Evolutionary conservation across 1,284 basidiomycete genomes (phyloP).

Genomic region (Moesziomyces antarcticus): DNA sequence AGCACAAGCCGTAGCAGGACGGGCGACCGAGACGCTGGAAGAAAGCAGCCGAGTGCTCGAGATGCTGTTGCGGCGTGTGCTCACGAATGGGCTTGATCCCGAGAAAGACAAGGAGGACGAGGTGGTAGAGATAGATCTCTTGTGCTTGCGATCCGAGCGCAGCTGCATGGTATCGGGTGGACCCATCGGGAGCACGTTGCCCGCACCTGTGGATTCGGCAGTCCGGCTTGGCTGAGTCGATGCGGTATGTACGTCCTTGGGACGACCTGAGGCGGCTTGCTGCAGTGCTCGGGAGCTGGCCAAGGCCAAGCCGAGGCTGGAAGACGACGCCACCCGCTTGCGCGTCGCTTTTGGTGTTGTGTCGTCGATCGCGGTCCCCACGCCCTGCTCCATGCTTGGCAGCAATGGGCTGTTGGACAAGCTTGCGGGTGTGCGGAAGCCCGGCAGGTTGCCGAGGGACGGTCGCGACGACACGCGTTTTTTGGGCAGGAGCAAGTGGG

Average conservation of each 20-base stretch:
- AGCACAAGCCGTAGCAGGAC: not conserved
- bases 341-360: slow-evolving; percentile 17
- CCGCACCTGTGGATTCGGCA: not conserved
- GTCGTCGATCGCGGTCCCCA: slow-evolving; percentile 2
- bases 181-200: not conserved
- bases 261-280: not conserved
- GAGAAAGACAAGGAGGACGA: slow-evolving; percentile 24
- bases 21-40: not conserved
- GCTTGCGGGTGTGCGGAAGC: slow-evolving; percentile 20
- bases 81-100: not conserved
- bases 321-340: slow-evolving; percentile 13
- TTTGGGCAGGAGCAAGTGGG: not conserved
- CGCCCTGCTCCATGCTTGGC: not conserved
- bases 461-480: slow-evolving; percentile 8
- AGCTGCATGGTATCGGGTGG: slow-evolving; percentile 4
- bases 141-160: slow-evolving; percentile 5
- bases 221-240: not conserved
- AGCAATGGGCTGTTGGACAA: slow-evolving; percentile 2
- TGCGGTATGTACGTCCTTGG: not conserved
- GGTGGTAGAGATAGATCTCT: slow-evolving; percentile 20
- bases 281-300: slow-evolving; percentile 2
- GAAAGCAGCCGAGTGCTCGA: slow-evolving; percentile 10
- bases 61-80: slow-evolving; percentile 13
- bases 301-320: slow-evolving; percentile 12
- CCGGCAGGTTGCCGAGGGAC: slow-evolving; percentile 16